Evolutionary conservation across 495 filamentous ascomycete species (phyloP), one percentile per base, ranked within the genome.

Genomic region (Tetracladium marchalianum): DNA sequence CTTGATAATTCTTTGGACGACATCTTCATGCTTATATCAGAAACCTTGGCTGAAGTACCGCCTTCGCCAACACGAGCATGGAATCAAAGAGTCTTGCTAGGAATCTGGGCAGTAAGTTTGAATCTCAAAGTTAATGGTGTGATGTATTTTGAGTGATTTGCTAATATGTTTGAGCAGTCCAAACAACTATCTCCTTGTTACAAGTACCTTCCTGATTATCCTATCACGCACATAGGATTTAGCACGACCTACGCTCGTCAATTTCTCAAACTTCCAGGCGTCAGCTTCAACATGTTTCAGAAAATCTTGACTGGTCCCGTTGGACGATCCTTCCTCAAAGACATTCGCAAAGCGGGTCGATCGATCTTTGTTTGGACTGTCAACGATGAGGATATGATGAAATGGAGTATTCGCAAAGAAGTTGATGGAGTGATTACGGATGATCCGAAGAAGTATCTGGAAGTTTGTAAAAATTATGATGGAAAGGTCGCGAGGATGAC

Each of bases 281-380:
- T 90, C 8, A 71, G 73, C 41, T 87, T 93, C 68, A 94, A 90
- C 65, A 71, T 93, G 56, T 59, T 85, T 19, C 76, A 81, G 46
- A 65, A 70, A 34, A 59, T 75, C 31, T 69, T 95, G 36, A 72
- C 86, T 40, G 75, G 80, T 0, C 81, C 82, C 0, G 51, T 64
- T 42, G 85, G 87, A 1, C 49, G 63, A 8, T 62, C 60, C 1
- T 92, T 95, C 65, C 45, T 87, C 11, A 69, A 71, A 1, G 76
- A 85, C 16, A 72, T 72, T 8, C 68, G 68, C 36, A 59, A 62
- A 43, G 62, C 66, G 5, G 66, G 68, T 13, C 74, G 83, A 15
- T 68, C 71, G 11, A 62, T 95, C 7, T 84, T 78, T 55, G 67
- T 77, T 1, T 97, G 90, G 90, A 95, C 90, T 0, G 85, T 94